Conservation (phyloP, 768 basidiomycete genomes). For the Peribolospora kevripleyi region DNA sequence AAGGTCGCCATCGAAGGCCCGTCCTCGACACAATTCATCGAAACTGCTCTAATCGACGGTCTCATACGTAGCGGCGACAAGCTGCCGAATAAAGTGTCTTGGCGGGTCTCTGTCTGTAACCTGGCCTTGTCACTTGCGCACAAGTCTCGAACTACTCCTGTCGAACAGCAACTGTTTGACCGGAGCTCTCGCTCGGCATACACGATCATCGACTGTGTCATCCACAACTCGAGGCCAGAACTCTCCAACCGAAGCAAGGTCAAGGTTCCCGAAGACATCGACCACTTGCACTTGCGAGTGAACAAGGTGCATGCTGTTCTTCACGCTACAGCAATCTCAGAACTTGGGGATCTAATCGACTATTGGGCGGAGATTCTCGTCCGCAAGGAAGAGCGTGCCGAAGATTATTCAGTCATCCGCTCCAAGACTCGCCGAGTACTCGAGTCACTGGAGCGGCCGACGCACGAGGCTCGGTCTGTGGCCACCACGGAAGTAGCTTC, state of each 20-base stretch:
- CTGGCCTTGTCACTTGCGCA: slow-evolving; percentile 66
- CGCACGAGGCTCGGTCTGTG: slow-evolving; percentile 31
- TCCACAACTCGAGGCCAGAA: slow-evolving; percentile 9
- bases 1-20: slow-evolving; percentile 50
- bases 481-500: slow-evolving; percentile 4
- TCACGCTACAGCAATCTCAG: slow-evolving; percentile 78
- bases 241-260: neutral
- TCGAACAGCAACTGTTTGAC: slow-evolving; percentile 27
- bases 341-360: slow-evolving; percentile 71
- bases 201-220: slow-evolving; percentile 49
- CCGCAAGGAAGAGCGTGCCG: slow-evolving; percentile 47
- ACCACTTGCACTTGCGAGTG: slow-evolving; percentile 28
- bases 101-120: slow-evolving; percentile 48
- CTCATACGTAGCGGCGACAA: slow-evolving; percentile 23
- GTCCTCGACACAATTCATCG: slow-evolving; percentile 46
- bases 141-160: slow-evolving; percentile 19
- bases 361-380: slow-evolving; percentile 44
- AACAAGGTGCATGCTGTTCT: slow-evolving; percentile 73
- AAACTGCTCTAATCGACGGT: slow-evolving; percentile 50
- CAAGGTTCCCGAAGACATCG: slow-evolving; percentile 8
- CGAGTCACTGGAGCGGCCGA: slow-evolving; percentile 18
- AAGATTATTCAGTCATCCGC: slow-evolving; percentile 59
- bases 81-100: slow-evolving; percentile 23
- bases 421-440: slow-evolving; percentile 36
- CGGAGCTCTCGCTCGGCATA: slow-evolving; percentile 52